Conservation (phyloP, 1,139 yeast species). For the Lodderomyces beijingensis region DNA sequence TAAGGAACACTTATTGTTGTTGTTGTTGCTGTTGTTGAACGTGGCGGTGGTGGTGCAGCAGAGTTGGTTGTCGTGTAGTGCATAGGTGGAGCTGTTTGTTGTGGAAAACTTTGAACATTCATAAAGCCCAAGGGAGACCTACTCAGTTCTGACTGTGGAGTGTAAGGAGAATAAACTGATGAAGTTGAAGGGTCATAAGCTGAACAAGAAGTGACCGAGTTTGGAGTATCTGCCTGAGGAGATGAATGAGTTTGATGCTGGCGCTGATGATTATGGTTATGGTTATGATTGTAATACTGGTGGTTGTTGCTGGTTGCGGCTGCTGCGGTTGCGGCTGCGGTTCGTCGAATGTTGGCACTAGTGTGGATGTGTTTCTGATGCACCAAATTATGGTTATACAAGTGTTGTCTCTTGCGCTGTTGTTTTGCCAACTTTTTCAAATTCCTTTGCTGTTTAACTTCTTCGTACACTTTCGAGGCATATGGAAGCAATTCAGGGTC, state of each 20-base stretch:
- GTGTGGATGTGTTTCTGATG: no score
- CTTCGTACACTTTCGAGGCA: slow-evolving; percentile 13
- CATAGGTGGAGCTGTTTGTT: slow-evolving; percentile 1
- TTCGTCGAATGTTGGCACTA: slow-evolving; percentile 2
- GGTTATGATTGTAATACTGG: slow-evolving; percentile 4
- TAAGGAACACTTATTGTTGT: slow-evolving; percentile 6
- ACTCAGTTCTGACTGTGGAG: slow-evolving; percentile 11
- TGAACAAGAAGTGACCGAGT: slow-evolving; percentile 11
- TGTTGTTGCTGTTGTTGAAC: slow-evolving; percentile 20
- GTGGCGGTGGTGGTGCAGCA: no score
- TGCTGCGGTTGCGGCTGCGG: no score
- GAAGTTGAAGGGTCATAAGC: slow-evolving; percentile 9
- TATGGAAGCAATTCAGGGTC: slow-evolving; percentile 14
- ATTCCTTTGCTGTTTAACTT: slow-evolving; percentile 9
- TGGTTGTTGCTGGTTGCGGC: no score
- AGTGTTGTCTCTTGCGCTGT: slow-evolving; percentile 2
- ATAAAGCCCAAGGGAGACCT: slow-evolving; percentile 12
- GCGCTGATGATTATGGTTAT: not conserved
- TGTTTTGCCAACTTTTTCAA: slow-evolving; percentile 5
- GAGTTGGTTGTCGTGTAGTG: slow-evolving; percentile 4
- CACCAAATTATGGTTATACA: no score
- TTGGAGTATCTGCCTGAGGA: slow-evolving; percentile 12
- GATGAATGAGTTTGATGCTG: slow-evolving; percentile 2
- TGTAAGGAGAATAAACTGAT: slow-evolving; percentile 10
- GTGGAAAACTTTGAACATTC: slow-evolving; percentile 3